phyloP scores from a whole-genome alignment of 305 asterid species.

The Solanum aculeatissimum region DNA sequence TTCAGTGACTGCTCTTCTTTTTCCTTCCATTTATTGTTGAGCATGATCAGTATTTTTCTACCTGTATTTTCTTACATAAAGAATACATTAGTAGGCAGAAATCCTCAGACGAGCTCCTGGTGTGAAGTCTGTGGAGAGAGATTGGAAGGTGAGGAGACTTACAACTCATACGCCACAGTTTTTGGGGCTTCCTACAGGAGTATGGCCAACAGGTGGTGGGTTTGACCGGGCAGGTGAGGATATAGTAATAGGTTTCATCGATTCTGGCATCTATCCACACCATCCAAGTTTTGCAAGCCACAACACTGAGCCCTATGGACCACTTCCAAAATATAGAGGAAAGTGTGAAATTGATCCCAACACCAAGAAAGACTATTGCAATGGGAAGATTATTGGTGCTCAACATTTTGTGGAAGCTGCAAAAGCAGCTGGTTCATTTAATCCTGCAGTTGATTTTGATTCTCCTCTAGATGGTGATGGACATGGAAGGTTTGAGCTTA shows the following conservation, averaged over 20 bases:
- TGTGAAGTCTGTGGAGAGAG: slow-evolving; percentile 82
- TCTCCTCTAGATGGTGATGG: slow-evolving; percentile 99
- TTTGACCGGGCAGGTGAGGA: slow-evolving; percentile 96
- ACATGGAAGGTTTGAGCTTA: slow-evolving; percentile 77
- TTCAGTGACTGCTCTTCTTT: not conserved
- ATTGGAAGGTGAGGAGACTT: slow-evolving; percentile 94
- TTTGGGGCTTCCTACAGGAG: slow-evolving; percentile 98
- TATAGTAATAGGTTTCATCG: slow-evolving; percentile 82
- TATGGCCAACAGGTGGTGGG: slow-evolving; percentile 98
- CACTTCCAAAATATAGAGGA: slow-evolving; percentile 76
- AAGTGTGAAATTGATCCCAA: slow-evolving; percentile 74
- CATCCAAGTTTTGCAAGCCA: slow-evolving; percentile 83
- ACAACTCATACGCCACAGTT: slow-evolving; percentile 97
- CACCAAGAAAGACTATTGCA: slow-evolving; percentile 69
- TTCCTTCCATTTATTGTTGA: not conserved
- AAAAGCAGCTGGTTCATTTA: slow-evolving; percentile 85
- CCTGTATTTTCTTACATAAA: slow-evolving; percentile 30
- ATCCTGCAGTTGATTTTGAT: slow-evolving; percentile 70
- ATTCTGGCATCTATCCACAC: slow-evolving; percentile 88
- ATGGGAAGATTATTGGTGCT: slow-evolving; percentile 98
- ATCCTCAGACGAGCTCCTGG: slow-evolving; percentile 70
- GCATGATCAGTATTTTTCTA: not conserved
- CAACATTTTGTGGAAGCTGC: slow-evolving; percentile 99
- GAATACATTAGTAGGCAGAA: slow-evolving; percentile 78
- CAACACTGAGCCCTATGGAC: slow-evolving; percentile 71